phyloP scores from a whole-genome alignment of 129 eudicot species.

The Logfia minima region DNA sequence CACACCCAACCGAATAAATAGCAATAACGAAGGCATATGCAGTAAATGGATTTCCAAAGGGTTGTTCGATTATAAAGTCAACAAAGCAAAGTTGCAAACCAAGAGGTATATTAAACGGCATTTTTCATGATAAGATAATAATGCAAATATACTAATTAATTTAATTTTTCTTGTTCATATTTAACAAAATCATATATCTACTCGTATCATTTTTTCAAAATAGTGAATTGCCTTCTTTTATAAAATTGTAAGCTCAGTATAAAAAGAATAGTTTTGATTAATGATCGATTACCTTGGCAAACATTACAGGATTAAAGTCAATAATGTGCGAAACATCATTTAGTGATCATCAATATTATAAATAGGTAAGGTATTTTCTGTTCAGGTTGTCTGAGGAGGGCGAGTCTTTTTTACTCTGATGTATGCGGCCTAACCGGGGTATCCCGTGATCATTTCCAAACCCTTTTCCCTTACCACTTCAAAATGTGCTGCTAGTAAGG shows the following conservation, averaged over 20 bases:
- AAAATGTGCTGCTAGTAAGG: too few relatives aligned
- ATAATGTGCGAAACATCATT: neutral
- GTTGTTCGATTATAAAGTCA: neutral
- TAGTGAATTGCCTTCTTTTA: too few relatives aligned
- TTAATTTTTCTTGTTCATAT: neutral
- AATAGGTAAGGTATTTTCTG: too few relatives aligned
- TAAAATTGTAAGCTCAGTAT: too few relatives aligned
- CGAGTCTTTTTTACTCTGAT: too few relatives aligned
- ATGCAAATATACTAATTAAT: neutral
- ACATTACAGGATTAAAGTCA: neutral
- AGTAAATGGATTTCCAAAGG: neutral
- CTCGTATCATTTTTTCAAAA: neutral
- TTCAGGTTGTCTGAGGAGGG: too few relatives aligned
- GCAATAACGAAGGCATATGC: neutral
- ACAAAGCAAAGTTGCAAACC: neutral
- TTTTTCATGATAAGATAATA: neutral
- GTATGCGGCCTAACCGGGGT: too few relatives aligned
- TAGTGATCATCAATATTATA: neutral
- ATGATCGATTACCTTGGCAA: too few relatives aligned
- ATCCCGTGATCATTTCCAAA: too few relatives aligned
- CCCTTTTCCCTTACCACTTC: too few relatives aligned
- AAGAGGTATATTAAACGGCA: neutral
- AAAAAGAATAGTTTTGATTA: too few relatives aligned
- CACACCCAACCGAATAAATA: neutral
- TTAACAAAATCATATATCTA: neutral